Evolutionary conservation across 106 monocot species (phyloP), one percentile per base, ranked within the genome.

Genomic region (Allium cepa): DNA sequence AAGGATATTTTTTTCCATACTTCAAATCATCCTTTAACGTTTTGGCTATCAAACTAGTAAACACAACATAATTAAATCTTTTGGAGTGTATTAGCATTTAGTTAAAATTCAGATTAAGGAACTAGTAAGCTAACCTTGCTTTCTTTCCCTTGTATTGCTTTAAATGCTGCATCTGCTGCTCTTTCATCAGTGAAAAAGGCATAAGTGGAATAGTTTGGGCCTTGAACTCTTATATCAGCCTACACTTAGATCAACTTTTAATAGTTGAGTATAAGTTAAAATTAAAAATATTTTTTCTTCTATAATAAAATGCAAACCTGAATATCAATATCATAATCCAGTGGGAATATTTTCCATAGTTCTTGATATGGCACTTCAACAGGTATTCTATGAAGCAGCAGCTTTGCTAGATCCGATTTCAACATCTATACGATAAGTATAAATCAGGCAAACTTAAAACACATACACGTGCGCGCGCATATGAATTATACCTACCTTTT

Each of bases 361-460:
- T 84, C 81, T 68, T 81, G 73, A 55, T 26, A 67, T 60, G 77
- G 72, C n/a, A 84, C 64, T 50, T 75, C 69, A 56, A 73, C 13
- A 36, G 89, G 89, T 60, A 94, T 69, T 71, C 72, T 77, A 68
- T 94, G 93, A 18, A 86, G 74, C 22, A 80, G 56, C 17, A 94
- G 68, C 73, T 79, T 87, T 46, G 69, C 50, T 56, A 62, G 61
- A 63, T 85, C 75, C 47, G 63, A 64, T 11, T 80, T 62, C 36
- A 79, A 17, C n/a, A 80, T 77, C 89, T 89, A 78, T 7, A 69
- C 9, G 56, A 57, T 36, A 36, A 36, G 36, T 36, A 1, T 36
- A 36, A 36, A 3, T 36, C 36, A 36, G 36, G 36, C 3, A 36
- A 36, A 36, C 36, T 36, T 36, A 36, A 36, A 3, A 36, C 1